These are phyloP conservation scores for Colletotrichum spaethianum DNA, from an alignment of 2,329 filamentous ascomycete genomes.

Conservation along the genomic window DNA sequence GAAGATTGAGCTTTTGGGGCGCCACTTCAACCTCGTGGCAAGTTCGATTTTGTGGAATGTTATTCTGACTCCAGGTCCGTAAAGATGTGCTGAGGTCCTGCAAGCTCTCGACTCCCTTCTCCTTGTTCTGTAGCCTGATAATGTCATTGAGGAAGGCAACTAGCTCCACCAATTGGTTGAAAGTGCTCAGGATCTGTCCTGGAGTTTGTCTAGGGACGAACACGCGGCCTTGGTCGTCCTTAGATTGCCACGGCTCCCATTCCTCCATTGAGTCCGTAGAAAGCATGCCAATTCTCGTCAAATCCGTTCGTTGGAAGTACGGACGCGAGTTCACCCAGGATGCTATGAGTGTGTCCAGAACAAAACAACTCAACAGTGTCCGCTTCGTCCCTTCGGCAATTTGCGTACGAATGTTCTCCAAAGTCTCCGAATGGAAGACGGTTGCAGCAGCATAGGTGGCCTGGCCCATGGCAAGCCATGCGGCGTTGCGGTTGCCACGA, in stretches of 20 bases:
- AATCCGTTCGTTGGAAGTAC: constrained; percentile 5
- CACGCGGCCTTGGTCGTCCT: neutral
- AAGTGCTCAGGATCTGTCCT: constrained; percentile 15
- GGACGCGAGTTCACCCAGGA: constrained; percentile 20
- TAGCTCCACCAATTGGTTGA: constrained; percentile 4
- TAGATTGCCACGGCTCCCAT: constrained; percentile 22
- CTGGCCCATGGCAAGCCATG: constrained; percentile 33
- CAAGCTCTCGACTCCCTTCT: neutral
- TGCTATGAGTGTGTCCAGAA: constrained; percentile 30
- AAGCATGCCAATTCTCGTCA: neutral
- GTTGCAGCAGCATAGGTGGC: constrained; percentile 13
- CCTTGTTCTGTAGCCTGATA: neutral
- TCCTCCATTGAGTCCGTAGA: constrained; percentile 20
- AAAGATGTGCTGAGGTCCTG: neutral
- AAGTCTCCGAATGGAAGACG: neutral
- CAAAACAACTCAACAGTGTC: constrained; percentile 17
- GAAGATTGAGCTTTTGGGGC: neutral
- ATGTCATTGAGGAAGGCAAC: constrained; percentile 3
- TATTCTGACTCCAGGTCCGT: neutral
- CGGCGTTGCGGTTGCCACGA: neutral
- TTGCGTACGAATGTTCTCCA: neutral
- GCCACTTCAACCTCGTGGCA: neutral
- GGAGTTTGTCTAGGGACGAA: neutral
- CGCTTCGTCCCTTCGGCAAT: constrained; percentile 17
- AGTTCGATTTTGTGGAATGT: neutral